phyloP scores from a whole-genome alignment of 2,329 filamentous ascomycete genomes.

The Curvularia lunata region DNA sequence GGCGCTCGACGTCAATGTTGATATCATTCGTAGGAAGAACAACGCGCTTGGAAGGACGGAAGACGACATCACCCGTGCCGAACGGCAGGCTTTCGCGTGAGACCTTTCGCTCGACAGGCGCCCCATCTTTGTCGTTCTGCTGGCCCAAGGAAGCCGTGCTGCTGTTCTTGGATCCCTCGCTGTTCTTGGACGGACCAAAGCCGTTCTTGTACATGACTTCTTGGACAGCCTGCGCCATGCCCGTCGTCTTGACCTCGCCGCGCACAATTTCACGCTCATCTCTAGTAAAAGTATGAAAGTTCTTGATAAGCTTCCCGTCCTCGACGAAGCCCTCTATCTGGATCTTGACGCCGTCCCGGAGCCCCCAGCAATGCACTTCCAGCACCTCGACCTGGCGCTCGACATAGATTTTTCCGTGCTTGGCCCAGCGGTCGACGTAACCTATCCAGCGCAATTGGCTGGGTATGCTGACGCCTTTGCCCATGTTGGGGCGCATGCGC shows the following conservation, averaged over 20 bases:
- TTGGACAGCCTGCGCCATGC: constrained; percentile 54
- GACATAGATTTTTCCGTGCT: constrained; percentile 76
- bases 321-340: constrained; percentile 84
- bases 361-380: constrained; percentile 88
- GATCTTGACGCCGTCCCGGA: constrained; percentile 86
- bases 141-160: constrained; percentile 28
- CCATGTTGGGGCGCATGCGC: constrained; percentile 88
- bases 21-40: constrained; percentile 81
- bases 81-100: constrained; percentile 53
- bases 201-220: constrained; percentile 53
- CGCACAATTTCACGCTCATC: constrained; percentile 73
- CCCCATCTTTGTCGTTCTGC: constrained; percentile 25
- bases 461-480: constrained; percentile 87
- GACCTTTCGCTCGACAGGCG: constrained; percentile 20
- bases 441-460: constrained; percentile 86
- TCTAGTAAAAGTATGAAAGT: constrained; percentile 79
- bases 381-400: constrained; percentile 84
- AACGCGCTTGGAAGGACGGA: constrained; percentile 72
- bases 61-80: constrained; percentile 73
- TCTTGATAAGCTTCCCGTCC: constrained; percentile 85
- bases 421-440: constrained; percentile 89
- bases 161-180: constrained; percentile 27
- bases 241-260: constrained; percentile 56
- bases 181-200: constrained; percentile 35
- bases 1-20: constrained; percentile 86